phyloP scores from a whole-genome alignment of 768 basidiomycete genomes.

The Vararia minispora region DNA sequence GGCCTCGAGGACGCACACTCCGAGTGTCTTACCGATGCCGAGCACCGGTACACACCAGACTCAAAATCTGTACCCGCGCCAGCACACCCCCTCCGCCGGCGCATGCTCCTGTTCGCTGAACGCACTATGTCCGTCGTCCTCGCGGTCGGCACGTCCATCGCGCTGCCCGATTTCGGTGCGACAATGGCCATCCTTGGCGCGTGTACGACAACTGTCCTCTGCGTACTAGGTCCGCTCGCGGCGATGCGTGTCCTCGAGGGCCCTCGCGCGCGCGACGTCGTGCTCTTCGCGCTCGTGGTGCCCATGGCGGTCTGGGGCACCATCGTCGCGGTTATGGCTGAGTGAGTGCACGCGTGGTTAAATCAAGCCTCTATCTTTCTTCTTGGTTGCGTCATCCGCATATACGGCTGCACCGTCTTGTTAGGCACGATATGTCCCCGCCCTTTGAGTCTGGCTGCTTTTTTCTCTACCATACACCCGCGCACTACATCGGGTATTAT shows the following conservation, averaged over 20 bases:
- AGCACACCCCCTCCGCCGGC: slow-evolving; percentile 25
- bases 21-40: too few relatives aligned
- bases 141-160: slow-evolving; percentile 59
- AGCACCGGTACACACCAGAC: slow-evolving; percentile 9
- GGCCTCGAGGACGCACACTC: too few relatives aligned
- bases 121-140: slow-evolving; percentile 46
- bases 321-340: too few relatives aligned
- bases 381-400: too few relatives aligned
- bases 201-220: slow-evolving; percentile 58
- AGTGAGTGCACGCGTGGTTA: too few relatives aligned
- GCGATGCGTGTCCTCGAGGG: slow-evolving; percentile 52
- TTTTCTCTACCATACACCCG: too few relatives aligned
- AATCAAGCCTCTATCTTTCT: too few relatives aligned
- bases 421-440: too few relatives aligned
- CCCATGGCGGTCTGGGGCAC: slow-evolving; percentile 78
- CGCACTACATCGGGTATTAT: too few relatives aligned
- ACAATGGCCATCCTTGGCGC: slow-evolving; percentile 88
- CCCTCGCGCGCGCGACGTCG: slow-evolving; percentile 40
- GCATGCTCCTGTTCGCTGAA: slow-evolving; percentile 36
- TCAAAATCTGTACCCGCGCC: slow-evolving; percentile 11
- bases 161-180: slow-evolving; percentile 69
- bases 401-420: too few relatives aligned
- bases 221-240: slow-evolving; percentile 52
- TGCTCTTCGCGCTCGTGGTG: slow-evolving; percentile 37
- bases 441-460: too few relatives aligned